Evolutionary conservation across 768 basidiomycete species (phyloP).

Genomic region (Pleurotus giganteus): DNA sequence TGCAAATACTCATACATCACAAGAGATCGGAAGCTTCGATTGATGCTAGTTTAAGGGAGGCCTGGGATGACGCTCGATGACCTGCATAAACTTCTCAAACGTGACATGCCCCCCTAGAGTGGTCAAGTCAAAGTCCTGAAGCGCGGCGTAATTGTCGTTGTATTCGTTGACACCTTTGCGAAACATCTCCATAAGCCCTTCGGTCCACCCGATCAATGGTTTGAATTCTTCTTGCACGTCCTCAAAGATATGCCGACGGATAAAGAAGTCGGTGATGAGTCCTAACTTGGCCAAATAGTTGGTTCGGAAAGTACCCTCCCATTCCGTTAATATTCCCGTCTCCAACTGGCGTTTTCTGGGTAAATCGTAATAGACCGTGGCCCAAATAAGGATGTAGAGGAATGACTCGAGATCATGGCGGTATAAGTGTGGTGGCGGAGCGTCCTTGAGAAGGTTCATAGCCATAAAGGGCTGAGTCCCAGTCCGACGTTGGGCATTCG

Average conservation of each 20-base stretch:
- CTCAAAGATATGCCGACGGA: not conserved
- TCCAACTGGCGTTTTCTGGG: not conserved
- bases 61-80: not conserved
- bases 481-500: conserved; percentile 9
- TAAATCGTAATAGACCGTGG: not conserved
- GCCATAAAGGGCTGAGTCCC: conserved; percentile 33
- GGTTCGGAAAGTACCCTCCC: not conserved
- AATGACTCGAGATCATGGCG: conserved; percentile 33
- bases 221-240: not conserved
- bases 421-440: conserved; percentile 19
- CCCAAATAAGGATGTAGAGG: conserved; percentile 23
- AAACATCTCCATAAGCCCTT: not conserved
- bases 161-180: not conserved
- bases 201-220: not conserved
- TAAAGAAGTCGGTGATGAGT: not conserved
- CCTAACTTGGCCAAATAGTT: not conserved
- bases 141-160: too few species aligned
- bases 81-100: not conserved
- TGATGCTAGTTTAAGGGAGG: too few species aligned
- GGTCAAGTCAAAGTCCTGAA: not conserved
- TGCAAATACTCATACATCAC: too few species aligned
- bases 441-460: conserved; percentile 19
- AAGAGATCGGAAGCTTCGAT: too few species aligned
- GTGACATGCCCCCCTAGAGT: not conserved
- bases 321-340: too few species aligned